Conservation (phyloP, 108 stramenopile species). For the Schizochytrium sp. region DNA sequence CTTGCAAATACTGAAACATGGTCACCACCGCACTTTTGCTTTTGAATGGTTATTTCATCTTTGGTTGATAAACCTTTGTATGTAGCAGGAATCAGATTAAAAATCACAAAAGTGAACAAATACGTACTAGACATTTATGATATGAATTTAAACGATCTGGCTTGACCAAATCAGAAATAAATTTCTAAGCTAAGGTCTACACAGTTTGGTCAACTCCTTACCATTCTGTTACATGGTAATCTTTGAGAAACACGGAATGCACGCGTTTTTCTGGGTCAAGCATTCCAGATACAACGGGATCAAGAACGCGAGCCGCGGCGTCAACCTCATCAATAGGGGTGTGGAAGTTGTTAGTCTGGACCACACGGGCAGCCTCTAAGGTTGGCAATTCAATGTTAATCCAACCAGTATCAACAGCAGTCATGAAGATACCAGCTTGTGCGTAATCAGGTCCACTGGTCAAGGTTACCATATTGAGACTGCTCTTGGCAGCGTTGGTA, state of each 20-base stretch:
- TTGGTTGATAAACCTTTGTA: too few relatives aligned
- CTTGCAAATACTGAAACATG: too few relatives aligned
- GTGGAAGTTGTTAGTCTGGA: slow-evolving; percentile 84
- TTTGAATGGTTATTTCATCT: too few relatives aligned
- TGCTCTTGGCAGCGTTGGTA: slow-evolving; percentile 93
- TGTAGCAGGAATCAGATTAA: too few relatives aligned
- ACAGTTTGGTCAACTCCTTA: neutral
- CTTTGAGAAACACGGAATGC: slow-evolving; percentile 59
- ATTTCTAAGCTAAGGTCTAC: neutral
- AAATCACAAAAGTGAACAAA: too few relatives aligned
- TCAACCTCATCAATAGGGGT: slow-evolving; percentile 93
- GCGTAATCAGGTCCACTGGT: slow-evolving; percentile 88
- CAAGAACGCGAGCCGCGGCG: slow-evolving; percentile 87
- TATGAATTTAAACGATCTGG: too few relatives aligned
- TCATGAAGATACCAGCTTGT: slow-evolving; percentile 86
- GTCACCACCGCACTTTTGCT: too few relatives aligned
- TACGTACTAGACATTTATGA: too few relatives aligned
- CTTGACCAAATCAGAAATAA: too few relatives aligned
- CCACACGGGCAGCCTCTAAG: slow-evolving; percentile 83
- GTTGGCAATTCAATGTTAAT: slow-evolving; percentile 92
- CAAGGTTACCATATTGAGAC: slow-evolving; percentile 90
- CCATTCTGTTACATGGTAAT: slow-evolving; percentile 58
- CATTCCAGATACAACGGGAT: slow-evolving; percentile 75
- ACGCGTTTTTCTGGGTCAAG: neutral
- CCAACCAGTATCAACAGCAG: slow-evolving; percentile 92